Evolutionary conservation across 148 eudicot genomes (phyloP), one percentile per base, ranked within the genome.

Genomic region (Chenopodium berlandieri): DNA sequence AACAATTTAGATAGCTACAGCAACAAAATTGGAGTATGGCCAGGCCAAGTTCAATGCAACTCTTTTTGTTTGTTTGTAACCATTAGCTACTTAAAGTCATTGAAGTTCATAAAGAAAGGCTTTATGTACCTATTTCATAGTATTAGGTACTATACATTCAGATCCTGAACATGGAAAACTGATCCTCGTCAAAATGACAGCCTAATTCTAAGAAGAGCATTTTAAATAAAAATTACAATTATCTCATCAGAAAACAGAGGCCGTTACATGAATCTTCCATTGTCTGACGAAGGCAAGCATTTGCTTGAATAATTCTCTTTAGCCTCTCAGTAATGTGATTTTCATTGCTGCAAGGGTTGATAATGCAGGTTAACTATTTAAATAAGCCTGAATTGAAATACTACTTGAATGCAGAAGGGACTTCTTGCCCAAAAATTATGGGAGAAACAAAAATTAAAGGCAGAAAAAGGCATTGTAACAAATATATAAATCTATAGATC

Each of bases 241-340:
- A 68, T 30, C 87, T 66, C 90, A 94, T 97, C 91, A 87, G 80
- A 82, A 86, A 78, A 68, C 70, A 89, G 67, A 60, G 47, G 7
- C 80, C 23, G 73, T 44, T 69, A 78, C 70, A 79, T 62, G 86
- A 44, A 66, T 90, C 92, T 60, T 86, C 76, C 81, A 93, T 75
- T 20, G 88, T 89, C 50, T 85, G 86, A 44, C 81, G 85, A 82
- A 95, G 93, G 74, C 76, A 75, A 79, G 91, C 91, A 92, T 95
- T 95, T 75, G 88, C 89, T 77, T 90, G 90, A 83, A 93, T 88
- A 70, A 93, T 93, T 66, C 82, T 84, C 77, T 84, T 91, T 83
- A 95, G 80, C 85, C 93, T 93, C 86, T 88, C 91, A 3, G 97
- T 89, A 58, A 85, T 85, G 81, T 93, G 95, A 87, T 85, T 89